Evolutionary conservation across 2,329 filamentous ascomycete species (phyloP).

Genomic region (Elsinoe australis): DNA sequence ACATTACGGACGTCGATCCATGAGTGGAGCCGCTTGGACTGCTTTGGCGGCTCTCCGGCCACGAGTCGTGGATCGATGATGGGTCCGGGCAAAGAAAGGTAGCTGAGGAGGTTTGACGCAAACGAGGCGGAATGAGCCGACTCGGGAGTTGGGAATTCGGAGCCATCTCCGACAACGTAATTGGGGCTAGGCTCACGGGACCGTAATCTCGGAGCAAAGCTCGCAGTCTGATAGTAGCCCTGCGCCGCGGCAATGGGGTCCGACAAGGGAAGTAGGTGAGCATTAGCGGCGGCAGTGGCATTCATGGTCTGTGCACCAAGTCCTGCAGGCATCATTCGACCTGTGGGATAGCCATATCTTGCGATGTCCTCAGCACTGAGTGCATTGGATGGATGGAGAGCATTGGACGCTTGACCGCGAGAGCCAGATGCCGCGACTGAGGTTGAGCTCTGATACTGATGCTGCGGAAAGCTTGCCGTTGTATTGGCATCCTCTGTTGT

Average conservation of each 20-base stretch:
- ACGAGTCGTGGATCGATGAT: conserved; percentile 56
- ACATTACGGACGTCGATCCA: conserved; percentile 96
- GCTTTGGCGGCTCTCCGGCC: conserved; percentile 67
- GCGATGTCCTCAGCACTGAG: conserved; percentile 15
- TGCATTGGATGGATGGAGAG: not conserved
- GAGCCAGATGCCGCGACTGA: not conserved
- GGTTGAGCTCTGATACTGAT: not conserved
- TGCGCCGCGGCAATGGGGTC: conserved; percentile 25
- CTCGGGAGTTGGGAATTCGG: conserved; percentile 26
- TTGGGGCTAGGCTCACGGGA: conserved; percentile 10
- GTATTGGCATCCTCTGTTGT: not conserved
- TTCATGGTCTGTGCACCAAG: conserved; percentile 22
- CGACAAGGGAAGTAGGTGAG: conserved; percentile 30
- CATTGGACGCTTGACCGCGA: not conserved
- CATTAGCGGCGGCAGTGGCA: conserved; percentile 28
- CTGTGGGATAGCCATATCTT: conserved; percentile 76
- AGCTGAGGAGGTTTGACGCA: conserved; percentile 65
- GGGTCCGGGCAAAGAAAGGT: conserved; percentile 72
- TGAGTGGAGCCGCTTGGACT: conserved; percentile 69
- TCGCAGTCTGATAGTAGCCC: conserved; percentile 13
- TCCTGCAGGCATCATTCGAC: conserved; percentile 40
- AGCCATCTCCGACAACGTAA: not conserved
- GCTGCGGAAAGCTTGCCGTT: not conserved
- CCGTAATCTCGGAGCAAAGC: conserved; percentile 19
- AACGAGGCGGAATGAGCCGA: conserved; percentile 39